phyloP scores from a whole-genome alignment of 345 rosid genomes.

The Anastatica hierochuntica region DNA sequence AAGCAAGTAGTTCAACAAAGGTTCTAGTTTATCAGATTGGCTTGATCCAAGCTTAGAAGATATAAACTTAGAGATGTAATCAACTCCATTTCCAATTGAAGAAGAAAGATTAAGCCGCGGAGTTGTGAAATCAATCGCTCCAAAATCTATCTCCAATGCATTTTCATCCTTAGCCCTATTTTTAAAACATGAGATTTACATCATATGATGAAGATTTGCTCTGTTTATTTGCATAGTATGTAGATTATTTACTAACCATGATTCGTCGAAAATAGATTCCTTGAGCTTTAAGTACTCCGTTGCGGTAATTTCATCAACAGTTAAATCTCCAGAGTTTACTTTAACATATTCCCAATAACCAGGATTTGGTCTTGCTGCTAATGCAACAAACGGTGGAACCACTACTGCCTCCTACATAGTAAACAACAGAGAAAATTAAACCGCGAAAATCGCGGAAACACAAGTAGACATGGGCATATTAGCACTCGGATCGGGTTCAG shows the following conservation, averaged over 20 bases:
- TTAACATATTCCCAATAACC: conserved; percentile 87
- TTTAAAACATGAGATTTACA: not conserved
- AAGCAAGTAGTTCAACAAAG: conserved; percentile 51
- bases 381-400: conserved; percentile 67
- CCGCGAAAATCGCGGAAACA: no score
- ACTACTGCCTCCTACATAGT: conserved; percentile 73
- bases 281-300: conserved; percentile 70
- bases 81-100: conserved; percentile 71
- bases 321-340: conserved; percentile 50
- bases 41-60: conserved; percentile 47
- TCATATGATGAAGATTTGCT: not conserved
- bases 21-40: conserved; percentile 26
- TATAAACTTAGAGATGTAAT: conserved; percentile 53
- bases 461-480: no score
- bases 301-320: conserved; percentile 44
- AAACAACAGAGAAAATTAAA: not conserved
- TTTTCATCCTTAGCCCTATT: conserved; percentile 76
- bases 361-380: conserved; percentile 77
- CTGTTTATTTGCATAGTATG: not conserved
- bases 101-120: conserved; percentile 62
- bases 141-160: conserved; percentile 79
- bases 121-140: conserved; percentile 55
- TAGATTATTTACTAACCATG: conserved; percentile 37
- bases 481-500: no score
- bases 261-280: conserved; percentile 60